Evolutionary conservation across 2,329 filamentous ascomycete species (phyloP), one percentile per base, ranked within the genome.

Genomic region (Arachnomyces sp.): DNA sequence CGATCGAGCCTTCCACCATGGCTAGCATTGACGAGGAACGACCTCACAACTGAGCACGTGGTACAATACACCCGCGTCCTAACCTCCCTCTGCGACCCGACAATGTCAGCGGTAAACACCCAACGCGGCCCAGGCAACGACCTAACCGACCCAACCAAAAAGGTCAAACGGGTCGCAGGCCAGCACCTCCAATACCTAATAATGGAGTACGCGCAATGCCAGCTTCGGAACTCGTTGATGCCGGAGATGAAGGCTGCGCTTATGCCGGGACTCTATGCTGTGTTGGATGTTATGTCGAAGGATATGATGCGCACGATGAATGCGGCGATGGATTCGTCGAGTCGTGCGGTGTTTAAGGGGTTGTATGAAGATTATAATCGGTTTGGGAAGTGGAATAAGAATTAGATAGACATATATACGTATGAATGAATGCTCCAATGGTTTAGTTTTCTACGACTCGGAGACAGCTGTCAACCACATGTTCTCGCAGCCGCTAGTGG

Each of bases 61-160:
- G 57, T 63, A 1, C 63, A 69, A 31, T 76, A 72, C 48, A 67
- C 73, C 1, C 70, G 74, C 7, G 59, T 81, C 7, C 65, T 81
- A 15, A 71, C 71, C n/a, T 71, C 74, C 0, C 68, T 81, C 37
- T 78, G 74, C 60, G 75, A 77, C 39, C 78, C 78, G 0, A 76
- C 77, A 0, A 69, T 75, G 34, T 75, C 73, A 0, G 69, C 73
- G 2, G 71, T 77, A 3, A 61, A 69, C 11, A 55, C 57, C 12
- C 55, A 57, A 5, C 50, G 50, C 6, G 56, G 58, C 17, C 44
- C 51, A 4, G 53, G 55, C 3, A 63, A 67, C 49, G 63, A 63
- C 1, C 67, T 82, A 17, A 72, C 72, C 17, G 77, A 81, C 46
- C 71, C 75, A 42, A 73, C 74, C 9, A 76, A 76, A 49, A 74